Base-by-base conservation (phyloP, 140 eudicot genomes). In the Stevia rebaudiana region DNA sequence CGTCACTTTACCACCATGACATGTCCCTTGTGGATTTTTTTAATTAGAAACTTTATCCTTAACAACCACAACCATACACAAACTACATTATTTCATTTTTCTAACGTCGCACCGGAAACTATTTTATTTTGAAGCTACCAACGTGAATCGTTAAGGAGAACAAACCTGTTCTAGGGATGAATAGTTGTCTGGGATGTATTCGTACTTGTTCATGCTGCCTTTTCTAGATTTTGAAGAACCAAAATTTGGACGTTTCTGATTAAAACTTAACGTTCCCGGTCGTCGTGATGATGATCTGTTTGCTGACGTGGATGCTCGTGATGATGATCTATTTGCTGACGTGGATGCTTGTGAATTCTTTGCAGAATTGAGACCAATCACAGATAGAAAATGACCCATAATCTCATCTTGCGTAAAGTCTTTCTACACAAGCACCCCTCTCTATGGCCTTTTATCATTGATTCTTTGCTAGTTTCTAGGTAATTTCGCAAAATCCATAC, bases 181-280 rank as follows among this genome's bases (percentile, higher is more conserved):
- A 75, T 74, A 82, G 53, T 79, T 75, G 68, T 82, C 88, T 17
- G 88, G 88, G 62, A 82, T 82, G 82, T 28, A 82, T 21, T 8
- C 81, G 19, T 82, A 82, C 79, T 82, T 82, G 54, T 61, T 82
- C 76, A 59, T 78, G 79, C 0, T 23, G 42, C 28, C 42, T 60
- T 75, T 75, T 49, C 28, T 21, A 41, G 61, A 30, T 23, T 51
- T 75, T 23, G 28, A 60, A 67, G 74, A 60, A 13, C 49, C 31
- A 15, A 39, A 60, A 49, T 37, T 67, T n/a, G 69, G 5, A 5
- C 44, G 49, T 60, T 67, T 74, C 65, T 0, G 15, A 36, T 47
- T 47, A 48, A 36, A 11, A 15, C 16, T 33, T 3, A 42, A 57
- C 17, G 69, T 3, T 28, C 40, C 43, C 30, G 0, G 28, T 52